A percentile compares a stretch with the other conserved stretches of the same genome.
These are phyloP conservation scores for Grosmannia huntii DNA, from an alignment of 2,329 filamentous ascomycete genomes.

Conservation along the genomic window DNA sequence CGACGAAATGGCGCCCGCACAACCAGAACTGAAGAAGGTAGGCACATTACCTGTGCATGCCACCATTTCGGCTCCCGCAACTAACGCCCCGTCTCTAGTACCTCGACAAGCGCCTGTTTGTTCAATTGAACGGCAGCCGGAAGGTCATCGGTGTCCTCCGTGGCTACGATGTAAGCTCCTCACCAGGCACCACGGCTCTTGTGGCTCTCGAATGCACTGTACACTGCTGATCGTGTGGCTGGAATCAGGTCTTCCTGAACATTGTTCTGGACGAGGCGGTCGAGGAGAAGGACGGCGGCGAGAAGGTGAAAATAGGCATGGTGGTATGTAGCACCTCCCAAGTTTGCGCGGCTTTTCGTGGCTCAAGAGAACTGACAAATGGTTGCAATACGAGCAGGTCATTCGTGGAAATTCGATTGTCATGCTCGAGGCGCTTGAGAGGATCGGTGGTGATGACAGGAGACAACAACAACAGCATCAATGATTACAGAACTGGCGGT, in stretches of 20 bases:
- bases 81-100: conserved; percentile 46
- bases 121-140: conserved; percentile 93
- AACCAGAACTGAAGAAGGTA: conserved; percentile 98
- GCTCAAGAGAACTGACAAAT: not conserved
- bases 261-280: conserved; percentile 95
- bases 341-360: not conserved
- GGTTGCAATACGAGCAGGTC: conserved; percentile 38
- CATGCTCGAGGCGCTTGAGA: conserved; percentile 77
- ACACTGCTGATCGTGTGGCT: not conserved
- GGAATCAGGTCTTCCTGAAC: conserved; percentile 79
- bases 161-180: conserved; percentile 74
- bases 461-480: not conserved
- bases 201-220: not conserved
- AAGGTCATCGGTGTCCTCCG: conserved; percentile 91
- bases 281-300: conserved; percentile 83
- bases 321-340: conserved; percentile 45
- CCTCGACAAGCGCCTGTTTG: conserved; percentile 96
- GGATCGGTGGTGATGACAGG: conserved; percentile 49
- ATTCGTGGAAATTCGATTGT: conserved; percentile 97
- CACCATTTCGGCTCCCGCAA: not conserved
- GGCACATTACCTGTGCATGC: not conserved
- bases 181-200: not conserved
- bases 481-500: not conserved
- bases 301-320: conserved; percentile 86
- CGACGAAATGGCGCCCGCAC: conserved; percentile 85